These are phyloP conservation scores for Wickerhamomyces silvicola DNA, from an alignment of 805 yeast genomes.

Conservation along the genomic window DNA sequence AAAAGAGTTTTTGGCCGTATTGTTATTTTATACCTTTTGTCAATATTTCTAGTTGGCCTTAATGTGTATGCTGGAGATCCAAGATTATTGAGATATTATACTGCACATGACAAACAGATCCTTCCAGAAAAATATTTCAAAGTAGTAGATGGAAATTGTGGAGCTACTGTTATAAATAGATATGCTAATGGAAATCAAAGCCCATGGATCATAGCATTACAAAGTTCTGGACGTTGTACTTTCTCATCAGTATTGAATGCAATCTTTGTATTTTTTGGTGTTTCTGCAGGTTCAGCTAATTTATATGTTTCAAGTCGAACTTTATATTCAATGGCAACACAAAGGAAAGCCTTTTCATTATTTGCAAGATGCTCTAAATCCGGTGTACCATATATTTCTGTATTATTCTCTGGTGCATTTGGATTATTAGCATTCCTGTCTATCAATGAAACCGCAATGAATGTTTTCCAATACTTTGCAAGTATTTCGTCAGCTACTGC, in stretches of 20 bases:
- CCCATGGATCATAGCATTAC: slow-evolving; percentile 55
- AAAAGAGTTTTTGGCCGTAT: slow-evolving; percentile 69
- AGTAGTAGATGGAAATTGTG: slow-evolving; percentile 6
- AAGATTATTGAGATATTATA: slow-evolving; percentile 49
- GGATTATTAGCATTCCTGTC: slow-evolving; percentile 57
- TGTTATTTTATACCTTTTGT: slow-evolving; percentile 54
- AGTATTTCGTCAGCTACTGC: slow-evolving; percentile 70
- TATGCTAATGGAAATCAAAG: slow-evolving; percentile 35
- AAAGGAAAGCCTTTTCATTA: slow-evolving; percentile 50
- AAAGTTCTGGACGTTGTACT: slow-evolving; percentile 44
- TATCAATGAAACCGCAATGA: slow-evolving; percentile 49
- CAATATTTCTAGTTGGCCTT: slow-evolving; percentile 63
- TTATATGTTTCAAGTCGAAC: slow-evolving; percentile 52
- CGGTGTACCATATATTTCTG: slow-evolving; percentile 72
- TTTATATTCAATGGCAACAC: slow-evolving; percentile 45
- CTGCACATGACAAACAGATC: slow-evolving; percentile 5
- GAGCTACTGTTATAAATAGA: not conserved
- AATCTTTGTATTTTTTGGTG: slow-evolving; percentile 46
- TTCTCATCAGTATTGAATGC: slow-evolving; percentile 43
- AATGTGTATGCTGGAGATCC: slow-evolving; percentile 78
- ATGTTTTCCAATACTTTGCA: slow-evolving; percentile 60
- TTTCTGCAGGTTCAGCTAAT: slow-evolving; percentile 49
- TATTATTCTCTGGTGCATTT: slow-evolving; percentile 53
- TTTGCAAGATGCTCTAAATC: slow-evolving; percentile 51
- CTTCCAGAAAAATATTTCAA: slow-evolving; percentile 6